Evolutionary conservation across 2,329 filamentous ascomycete species (phyloP), one percentile per base, ranked within the genome.

Genomic region (Talaromyces sp.): DNA sequence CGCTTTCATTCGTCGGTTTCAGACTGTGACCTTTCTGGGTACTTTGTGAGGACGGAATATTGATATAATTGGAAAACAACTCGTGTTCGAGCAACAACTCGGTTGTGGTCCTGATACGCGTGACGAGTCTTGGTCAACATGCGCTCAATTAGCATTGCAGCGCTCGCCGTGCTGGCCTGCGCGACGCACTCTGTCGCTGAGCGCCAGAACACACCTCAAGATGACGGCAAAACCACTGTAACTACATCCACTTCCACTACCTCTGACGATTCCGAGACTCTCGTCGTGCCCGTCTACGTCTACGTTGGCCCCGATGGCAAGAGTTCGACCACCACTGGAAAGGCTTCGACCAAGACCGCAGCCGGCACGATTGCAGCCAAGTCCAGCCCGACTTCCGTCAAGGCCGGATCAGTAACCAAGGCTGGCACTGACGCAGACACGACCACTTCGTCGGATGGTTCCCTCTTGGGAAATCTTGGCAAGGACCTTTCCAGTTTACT

Each of bases 91-190:
- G 13, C 14, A 26, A 27, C 41, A 11, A 4, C 17, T 56, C 54
- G 14, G 54, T 24, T 43, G 51, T 27, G 26, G 26, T 29, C 51
- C 17, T 53, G 24, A 53, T 51, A 58, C 55, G 55, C 41, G 55
- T 51, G 53, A 55, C 53, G 53, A 55, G 38, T 35, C 21, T 55
- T 14, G 31, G 51, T 60, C 67, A 69, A 61, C 21, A 76, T 75
- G 73, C 67, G 73, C 43, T 59, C 67, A 53, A 66, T 66, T 35
- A 63, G 66, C 32, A 63, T 70, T 43, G 68, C 72, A 41, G 60
- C 72, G 24, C 63, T 76, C 49, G 68, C 70, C 58, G 72, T 70
- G 53, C 68, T 75, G 27, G 59, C 71, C 60, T 71, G 72, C 54
- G 62, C 74, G 17, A 73, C 73, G 55, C 68, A 71, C 55, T 55